Base-by-base conservation (phyloP, 345 rosid genomes). In the Gossypium bickii region DNA sequence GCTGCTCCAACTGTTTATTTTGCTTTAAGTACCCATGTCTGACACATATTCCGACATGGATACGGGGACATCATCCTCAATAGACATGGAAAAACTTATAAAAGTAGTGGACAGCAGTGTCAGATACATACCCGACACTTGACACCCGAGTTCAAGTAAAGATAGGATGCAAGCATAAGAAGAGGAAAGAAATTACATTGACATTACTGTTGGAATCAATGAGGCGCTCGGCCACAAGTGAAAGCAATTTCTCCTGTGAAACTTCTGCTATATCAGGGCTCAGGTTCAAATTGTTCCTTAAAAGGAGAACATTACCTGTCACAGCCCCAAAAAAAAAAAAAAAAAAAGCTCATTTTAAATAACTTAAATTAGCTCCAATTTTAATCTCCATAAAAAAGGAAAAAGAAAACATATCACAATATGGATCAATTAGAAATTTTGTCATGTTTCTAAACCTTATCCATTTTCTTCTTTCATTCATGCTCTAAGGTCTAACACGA, bases 191-290 rank as follows among this genome's bases (percentile, higher is more conserved):
- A 70, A 67, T 43, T 71, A 74, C 97, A 83, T 93, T 84, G 80
- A 89, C 85, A 85, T 91, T 90, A 82, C 97, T 89, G 87, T 95
- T 93, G 79, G 99, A 93, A 85, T 95, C 99, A 83, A 95, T 93
- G 69, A 95, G 78, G 27, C 97, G 85, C 20, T 95, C 97, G 1
- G 93, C 99, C 44, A 95, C 97, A 62, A 95, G 86, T 0, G 97
- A 90, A 71, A 95, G 78, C 88, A 95, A 83, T 80, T 89, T 89
- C 88, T 95, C 99, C 82, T 93, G 98, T 9, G 98, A 95, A 78
- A 95, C 97, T 82, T 95, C 97, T 15, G 87, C 82, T 53, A 78
- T 78, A 34, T 95, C 99, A 5, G 92, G 87, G 81, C 83, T 93
- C 73, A 93, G 87, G 72, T 85, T 95, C 85, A 95, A 83, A 77